Conservation (phyloP, 2,329 filamentous ascomycete genomes). For the Gremmenia infestans region DNA sequence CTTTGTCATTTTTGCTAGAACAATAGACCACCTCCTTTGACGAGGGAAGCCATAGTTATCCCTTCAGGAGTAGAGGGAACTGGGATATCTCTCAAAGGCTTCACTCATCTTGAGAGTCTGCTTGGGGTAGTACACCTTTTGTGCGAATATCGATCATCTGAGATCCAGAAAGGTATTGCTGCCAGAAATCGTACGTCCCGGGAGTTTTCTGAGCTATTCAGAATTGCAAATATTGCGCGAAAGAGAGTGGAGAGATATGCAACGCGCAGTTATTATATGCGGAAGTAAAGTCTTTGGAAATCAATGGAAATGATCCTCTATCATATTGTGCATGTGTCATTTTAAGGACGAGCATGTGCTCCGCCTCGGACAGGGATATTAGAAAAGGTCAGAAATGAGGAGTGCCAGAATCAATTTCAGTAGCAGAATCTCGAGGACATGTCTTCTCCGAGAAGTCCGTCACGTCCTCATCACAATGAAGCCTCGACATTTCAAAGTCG, state of each 20-base stretch:
- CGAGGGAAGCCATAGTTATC: conserved; percentile 27
- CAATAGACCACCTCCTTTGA: conserved; percentile 50
- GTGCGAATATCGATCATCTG: not conserved
- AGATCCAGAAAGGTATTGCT: not conserved
- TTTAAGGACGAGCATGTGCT: not conserved
- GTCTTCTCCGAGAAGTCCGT: not conserved
- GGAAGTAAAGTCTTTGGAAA: not conserved
- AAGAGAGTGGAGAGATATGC: not conserved
- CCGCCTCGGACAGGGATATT: not conserved
- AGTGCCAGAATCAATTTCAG: not conserved
- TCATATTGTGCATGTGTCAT: not conserved
- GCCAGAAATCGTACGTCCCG: not conserved
- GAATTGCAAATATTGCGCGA: not conserved
- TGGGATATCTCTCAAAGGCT: not conserved
- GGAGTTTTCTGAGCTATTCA: not conserved
- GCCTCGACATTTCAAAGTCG: conserved; percentile 16
- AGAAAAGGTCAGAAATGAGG: not conserved
- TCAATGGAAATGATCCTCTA: not conserved
- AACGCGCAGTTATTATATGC: not conserved
- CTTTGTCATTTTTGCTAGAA: conserved; percentile 44
- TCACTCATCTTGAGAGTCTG: not conserved
- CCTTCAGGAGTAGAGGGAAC: not conserved
- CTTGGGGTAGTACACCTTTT: not conserved
- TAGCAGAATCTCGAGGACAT: not conserved
- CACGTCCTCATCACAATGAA: not conserved